Conservation (phyloP, 768 basidiomycete genomes). For the Chalciporus pseudorubinellus region DNA sequence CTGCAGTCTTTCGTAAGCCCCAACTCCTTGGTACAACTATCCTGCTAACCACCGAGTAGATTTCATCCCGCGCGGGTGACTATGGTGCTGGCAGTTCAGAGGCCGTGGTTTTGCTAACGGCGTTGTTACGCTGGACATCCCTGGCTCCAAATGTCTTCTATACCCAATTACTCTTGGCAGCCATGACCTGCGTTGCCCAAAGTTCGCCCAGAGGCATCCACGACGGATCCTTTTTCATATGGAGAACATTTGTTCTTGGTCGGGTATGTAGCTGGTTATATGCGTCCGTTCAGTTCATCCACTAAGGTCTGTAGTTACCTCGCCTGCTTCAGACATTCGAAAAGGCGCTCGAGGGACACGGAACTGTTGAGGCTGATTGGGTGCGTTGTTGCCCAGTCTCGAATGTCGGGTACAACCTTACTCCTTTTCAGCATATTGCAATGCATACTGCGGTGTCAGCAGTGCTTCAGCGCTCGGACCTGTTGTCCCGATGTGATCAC, state of each 20-base stretch:
- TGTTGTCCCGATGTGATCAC: slow-evolving; percentile 55
- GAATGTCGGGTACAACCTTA: neutral
- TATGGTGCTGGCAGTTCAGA: slow-evolving; percentile 62
- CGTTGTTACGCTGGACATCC: slow-evolving; percentile 57
- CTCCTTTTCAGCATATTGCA: slow-evolving; percentile 34
- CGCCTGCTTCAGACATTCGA: slow-evolving; percentile 55
- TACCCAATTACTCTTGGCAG: slow-evolving; percentile 63
- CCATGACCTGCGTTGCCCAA: slow-evolving; percentile 61
- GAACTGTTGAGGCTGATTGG: slow-evolving; percentile 53
- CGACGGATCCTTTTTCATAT: slow-evolving; percentile 42
- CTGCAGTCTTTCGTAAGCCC: slow-evolving; percentile 58
- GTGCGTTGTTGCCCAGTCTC: slow-evolving; percentile 36
- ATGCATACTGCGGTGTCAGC: slow-evolving; percentile 51
- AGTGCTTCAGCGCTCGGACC: slow-evolving; percentile 50
- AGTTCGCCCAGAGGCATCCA: slow-evolving; percentile 33
- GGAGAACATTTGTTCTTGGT: slow-evolving; percentile 71
- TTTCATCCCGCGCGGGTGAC: slow-evolving; percentile 53
- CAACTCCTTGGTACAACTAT: neutral
- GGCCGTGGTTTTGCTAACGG: slow-evolving; percentile 53
- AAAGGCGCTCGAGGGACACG: slow-evolving; percentile 47
- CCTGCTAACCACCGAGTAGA: slow-evolving; percentile 36
- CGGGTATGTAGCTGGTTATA: slow-evolving; percentile 46
- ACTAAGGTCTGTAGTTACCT: slow-evolving; percentile 49
- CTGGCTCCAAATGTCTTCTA: slow-evolving; percentile 66
- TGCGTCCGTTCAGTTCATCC: neutral